Evolutionary conservation across 75 land plant genomes (phyloP).

Genomic region (Chamaecyparis obtusa): DNA sequence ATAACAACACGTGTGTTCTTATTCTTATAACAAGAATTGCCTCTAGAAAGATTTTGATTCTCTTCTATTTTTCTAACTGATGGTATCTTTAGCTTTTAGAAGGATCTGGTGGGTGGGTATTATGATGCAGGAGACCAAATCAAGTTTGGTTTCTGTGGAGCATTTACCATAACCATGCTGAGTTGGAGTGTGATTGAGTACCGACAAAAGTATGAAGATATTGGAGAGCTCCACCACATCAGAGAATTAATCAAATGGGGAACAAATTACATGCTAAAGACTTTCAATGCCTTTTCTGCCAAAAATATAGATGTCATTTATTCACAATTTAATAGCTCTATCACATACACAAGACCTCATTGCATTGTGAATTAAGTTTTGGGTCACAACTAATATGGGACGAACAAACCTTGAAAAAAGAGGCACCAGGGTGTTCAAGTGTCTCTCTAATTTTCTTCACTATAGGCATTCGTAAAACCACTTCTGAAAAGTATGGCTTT

Average conservation of each 20-base stretch:
- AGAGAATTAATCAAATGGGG: slow-evolving; percentile 89
- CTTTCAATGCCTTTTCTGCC: no score
- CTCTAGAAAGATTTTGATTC: background rate
- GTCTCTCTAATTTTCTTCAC: background rate
- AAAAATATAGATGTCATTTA: slow-evolving; percentile 42
- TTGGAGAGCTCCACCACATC: slow-evolving; percentile 67
- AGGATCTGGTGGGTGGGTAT: slow-evolving; percentile 64
- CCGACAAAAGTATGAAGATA: slow-evolving; percentile 49
- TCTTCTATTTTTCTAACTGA: background rate
- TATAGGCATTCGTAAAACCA: background rate
- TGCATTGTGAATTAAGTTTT: background rate
- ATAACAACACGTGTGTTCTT: no score
- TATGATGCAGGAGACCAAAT: slow-evolving; percentile 69
- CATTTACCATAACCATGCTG: slow-evolving; percentile 63
- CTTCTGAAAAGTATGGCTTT: no score
- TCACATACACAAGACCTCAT: background rate
- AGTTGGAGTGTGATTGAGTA: slow-evolving; percentile 91
- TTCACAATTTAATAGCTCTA: slow-evolving; percentile 31
- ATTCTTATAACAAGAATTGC: background rate
- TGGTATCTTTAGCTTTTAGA: slow-evolving; percentile 12
- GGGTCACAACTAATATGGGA: background rate
- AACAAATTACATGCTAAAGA: slow-evolving; percentile 59
- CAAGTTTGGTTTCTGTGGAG: slow-evolving; percentile 61
- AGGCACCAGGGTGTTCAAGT: background rate
- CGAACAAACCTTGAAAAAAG: background rate